Evolutionary conservation across 805 yeast genomes (phyloP), one percentile per base, ranked within the genome.

Genomic region (Clavispora phyllophila): DNA sequence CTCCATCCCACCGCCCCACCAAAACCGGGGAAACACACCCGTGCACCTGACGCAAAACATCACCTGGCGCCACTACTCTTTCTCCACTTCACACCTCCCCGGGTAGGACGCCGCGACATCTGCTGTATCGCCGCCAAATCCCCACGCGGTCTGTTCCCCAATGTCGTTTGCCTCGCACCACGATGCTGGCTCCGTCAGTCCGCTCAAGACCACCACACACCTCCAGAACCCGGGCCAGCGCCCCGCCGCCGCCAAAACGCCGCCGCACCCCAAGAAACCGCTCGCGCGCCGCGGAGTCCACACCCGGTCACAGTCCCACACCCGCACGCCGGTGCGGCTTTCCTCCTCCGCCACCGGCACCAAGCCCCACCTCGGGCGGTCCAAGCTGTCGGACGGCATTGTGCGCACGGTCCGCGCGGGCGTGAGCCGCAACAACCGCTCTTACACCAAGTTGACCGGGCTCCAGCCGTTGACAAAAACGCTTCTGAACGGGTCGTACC

Each of bases 331-430:
- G 36, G 37, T 42, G 20, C 45, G 50, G 9, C 46, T 43, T 9
- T 36, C 44, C 9, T 23, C 41, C 22, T 43, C 46, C 5, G 46
- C 45, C 4, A 36, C 31, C 14, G 37, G 34, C 17, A 26, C 34
- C 14, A 46, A 43, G 20, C 74, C 73, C 5, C 43, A 54, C 22
- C 53, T 70, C 37, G 61, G 57, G 47, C 49, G 73, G 41, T 66
- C 73, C 17, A 69, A 66, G 40, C 68, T 73, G 9, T 60, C 72
- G 2, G 75, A 70, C 42, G 73, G 68, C 1, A 56, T 69, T 15
- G 42, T 58, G 9, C 55, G 63, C 34, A 46, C 60, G 15, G 35
- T 56, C 18, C 43, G 48, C n/a, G 48, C 55, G 3, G 53, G 52
- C 3, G 44, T 63, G 25, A 66, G 59, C 35, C 47, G 72, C 32